phyloP scores from a whole-genome alignment of 148 eudicot genomes.

The Vaccinium macrocarpon region DNA sequence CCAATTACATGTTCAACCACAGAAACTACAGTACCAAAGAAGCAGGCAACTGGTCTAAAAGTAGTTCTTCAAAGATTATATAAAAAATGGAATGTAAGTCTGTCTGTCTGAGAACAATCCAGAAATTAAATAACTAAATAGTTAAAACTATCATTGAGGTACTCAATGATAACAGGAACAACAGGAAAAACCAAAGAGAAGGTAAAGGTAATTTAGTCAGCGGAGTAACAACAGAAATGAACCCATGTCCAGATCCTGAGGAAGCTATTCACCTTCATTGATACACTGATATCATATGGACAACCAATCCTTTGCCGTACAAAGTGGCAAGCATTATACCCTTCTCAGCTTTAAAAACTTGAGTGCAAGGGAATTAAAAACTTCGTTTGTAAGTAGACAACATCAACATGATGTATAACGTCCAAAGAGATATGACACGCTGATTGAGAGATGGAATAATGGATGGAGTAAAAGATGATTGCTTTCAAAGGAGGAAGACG shows the following conservation, averaged over 20 bases:
- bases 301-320: no score
- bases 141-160: background rate
- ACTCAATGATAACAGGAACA: background rate
- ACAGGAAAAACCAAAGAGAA: background rate
- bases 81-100: background rate
- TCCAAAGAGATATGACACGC: background rate
- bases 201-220: background rate
- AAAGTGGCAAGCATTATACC: no score
- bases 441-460: background rate
- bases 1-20: background rate
- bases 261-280: no score
- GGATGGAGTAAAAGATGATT: background rate
- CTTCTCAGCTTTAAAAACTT: no score
- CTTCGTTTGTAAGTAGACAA: no score
- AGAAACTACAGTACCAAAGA: slow-evolving; percentile 3
- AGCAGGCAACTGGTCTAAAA: background rate
- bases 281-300: no score
- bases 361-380: no score
- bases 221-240: background rate
- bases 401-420: no score
- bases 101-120: background rate
- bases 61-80: background rate
- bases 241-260: no score
- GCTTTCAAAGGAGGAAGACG: background rate
- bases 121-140: slow-evolving; percentile 8